A percentile compares a stretch with the other conserved stretches of the same genome.
Evolutionary conservation across 352 stramenopile genomes (phyloP).

Genomic region (Globisporangium cederbergense): DNA sequence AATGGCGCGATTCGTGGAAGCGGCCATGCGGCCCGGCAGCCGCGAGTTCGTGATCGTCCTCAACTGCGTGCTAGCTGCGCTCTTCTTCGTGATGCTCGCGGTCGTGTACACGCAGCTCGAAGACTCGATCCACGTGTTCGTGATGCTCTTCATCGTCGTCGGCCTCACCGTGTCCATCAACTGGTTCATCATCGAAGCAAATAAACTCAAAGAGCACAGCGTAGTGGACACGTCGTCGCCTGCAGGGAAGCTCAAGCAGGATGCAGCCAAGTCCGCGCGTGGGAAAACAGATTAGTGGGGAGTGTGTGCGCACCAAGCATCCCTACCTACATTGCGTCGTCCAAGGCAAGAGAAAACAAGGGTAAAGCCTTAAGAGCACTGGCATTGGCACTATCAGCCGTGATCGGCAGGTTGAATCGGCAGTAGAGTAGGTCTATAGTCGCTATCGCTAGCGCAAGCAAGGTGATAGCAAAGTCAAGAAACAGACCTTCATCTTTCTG

Average conservation of each 20-base stretch:
- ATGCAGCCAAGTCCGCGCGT: slow-evolving; percentile 18
- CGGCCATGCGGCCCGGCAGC: slow-evolving; percentile 59
- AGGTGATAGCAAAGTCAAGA: not conserved
- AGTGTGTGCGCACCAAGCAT: not conserved
- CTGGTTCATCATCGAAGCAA: slow-evolving; percentile 81
- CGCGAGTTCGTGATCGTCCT: slow-evolving; percentile 70
- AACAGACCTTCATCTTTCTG: not conserved
- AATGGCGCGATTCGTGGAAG: slow-evolving; percentile 42
- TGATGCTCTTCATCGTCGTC: slow-evolving; percentile 82
- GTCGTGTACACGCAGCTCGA: slow-evolving; percentile 82
- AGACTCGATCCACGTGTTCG: slow-evolving; percentile 78
- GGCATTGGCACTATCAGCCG: not conserved
- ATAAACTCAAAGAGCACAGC: slow-evolving; percentile 51
- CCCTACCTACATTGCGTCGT: not conserved
- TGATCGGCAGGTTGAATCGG: not conserved
- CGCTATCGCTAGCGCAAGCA: not conserved
- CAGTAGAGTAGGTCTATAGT: not conserved
- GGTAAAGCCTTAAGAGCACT: not conserved
- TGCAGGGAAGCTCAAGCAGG: slow-evolving; percentile 9
- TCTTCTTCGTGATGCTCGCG: slow-evolving; percentile 69
- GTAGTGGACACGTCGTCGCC: not conserved
- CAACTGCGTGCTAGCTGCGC: slow-evolving; percentile 63
- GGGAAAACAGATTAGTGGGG: slow-evolving; percentile 54
- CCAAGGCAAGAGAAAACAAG: not conserved
- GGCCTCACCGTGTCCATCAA: slow-evolving; percentile 83